Base-by-base conservation (phyloP, 768 basidiomycete species). In the Galerina marginata region DNA sequence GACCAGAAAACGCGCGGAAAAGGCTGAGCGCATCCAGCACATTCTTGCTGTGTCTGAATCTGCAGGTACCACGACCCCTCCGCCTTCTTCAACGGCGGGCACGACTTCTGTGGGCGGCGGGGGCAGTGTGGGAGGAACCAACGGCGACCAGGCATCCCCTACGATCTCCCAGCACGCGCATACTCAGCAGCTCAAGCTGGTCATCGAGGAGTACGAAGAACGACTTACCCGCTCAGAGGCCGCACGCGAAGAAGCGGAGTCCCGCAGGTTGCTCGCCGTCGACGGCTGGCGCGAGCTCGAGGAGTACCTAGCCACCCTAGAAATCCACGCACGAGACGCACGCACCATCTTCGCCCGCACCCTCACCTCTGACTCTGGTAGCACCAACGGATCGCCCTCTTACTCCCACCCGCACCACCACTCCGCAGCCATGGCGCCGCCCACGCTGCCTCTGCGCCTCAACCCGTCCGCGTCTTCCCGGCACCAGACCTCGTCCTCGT, bases 171-270 rank as follows among this genome's bases (percentile, higher is more conserved):
- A 45, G 56, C 68, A 64, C 56, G 77, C 53, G 71, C 68, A 64
- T 56, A 77, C 53, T 71, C 77, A 9, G 58, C 74, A 11, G 26
- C 71, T 60, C 48, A 73, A 43, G 36, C 76, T 77, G 53, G 65
- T 77, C 65, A 72, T 83, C 62, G 61, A 75, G 11, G 78, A 83
- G 0, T 79, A 76, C 60, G 86, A 88, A 61, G 75, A 79, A 29
- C 84, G 85, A 54, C 75, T 80, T 1, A 73, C 77, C 38, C 74
- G 76, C 54, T 84, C 84, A 3, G 86, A 88, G 69, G 68, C 71
- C 29, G 81, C 79, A 3, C 77, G 83, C 52, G 86, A 88, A 66
- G 86, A 88, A 10, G 79, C 82, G 0, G 81, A 85, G 36, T 78
- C 81, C 0, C 77, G 83, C 11, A 67, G 79, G 59, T 75, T 74